Evolutionary conservation across 164 flowering plant species (phyloP).

Genomic region (Pachysandra terminalis): DNA sequence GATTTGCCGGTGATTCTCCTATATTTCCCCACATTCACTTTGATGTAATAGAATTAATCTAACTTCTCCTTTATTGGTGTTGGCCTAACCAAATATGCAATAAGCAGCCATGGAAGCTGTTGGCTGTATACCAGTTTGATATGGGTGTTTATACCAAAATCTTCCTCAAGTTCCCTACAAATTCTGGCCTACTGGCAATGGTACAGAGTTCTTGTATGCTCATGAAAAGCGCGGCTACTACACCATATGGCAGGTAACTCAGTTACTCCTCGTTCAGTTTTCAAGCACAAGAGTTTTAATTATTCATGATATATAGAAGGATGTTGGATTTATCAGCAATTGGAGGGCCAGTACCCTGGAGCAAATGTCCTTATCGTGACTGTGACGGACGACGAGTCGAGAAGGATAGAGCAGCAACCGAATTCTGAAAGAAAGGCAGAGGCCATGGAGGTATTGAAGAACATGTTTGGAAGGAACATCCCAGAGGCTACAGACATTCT

Average conservation of each 20-base stretch:
- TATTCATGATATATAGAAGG: no score
- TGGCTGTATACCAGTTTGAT: conserved; percentile 28
- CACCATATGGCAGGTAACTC: conserved; percentile 45
- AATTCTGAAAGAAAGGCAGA: conserved; percentile 37
- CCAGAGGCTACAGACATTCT: conserved; percentile 41
- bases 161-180: conserved; percentile 31
- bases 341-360: conserved; percentile 40
- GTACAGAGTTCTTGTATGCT: conserved; percentile 34
- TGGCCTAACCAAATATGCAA: no score
- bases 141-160: conserved; percentile 32
- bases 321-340: conserved; percentile 24
- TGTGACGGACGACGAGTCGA: conserved; percentile 41
- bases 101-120: conserved; percentile 24
- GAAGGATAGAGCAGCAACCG: conserved; percentile 40
- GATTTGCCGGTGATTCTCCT: conserved; percentile 28
- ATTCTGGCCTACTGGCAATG: conserved; percentile 38
- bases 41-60: no score
- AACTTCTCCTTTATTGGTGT: no score
- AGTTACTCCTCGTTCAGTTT: not conserved
- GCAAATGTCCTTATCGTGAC: conserved; percentile 38
- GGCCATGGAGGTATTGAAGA: conserved; percentile 36
- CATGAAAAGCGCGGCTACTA: conserved; percentile 33
- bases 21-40: no score
- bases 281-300: not conserved
- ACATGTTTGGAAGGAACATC: conserved; percentile 46